Percentiles rank a stretch among this genome's conserved stretches.
Conservation (phyloP, 768 basidiomycete genomes). For the Serendipita sp. region DNA sequence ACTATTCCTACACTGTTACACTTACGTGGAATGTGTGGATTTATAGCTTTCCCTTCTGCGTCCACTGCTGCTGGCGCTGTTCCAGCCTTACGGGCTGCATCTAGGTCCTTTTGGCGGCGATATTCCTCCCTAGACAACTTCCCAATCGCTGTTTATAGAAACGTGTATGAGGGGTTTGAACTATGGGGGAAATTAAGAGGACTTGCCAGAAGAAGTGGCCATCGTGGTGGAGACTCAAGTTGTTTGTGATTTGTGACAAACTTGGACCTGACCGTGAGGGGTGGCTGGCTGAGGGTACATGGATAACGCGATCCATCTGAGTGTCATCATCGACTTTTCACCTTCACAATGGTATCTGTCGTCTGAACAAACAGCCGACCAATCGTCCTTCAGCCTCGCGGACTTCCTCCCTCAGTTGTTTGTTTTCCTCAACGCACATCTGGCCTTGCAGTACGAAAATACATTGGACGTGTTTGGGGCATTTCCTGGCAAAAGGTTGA, state of each 20-base stretch:
- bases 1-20: conserved; percentile 8
- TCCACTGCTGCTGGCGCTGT: conserved; percentile 93
- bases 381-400: conserved; percentile 42
- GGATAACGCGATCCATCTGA: conserved; percentile 47
- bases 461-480: conserved; percentile 85
- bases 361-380: conserved; percentile 26
- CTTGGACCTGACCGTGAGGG: not conserved
- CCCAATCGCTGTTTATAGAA: conserved; percentile 28
- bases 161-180: not conserved
- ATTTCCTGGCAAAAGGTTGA: conserved; percentile 63
- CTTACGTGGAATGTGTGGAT: conserved; percentile 96
- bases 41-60: conserved; percentile 88
- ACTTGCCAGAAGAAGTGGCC: not conserved
- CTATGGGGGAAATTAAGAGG: not conserved
- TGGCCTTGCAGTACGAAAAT: conserved; percentile 84
- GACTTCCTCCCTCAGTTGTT: conserved; percentile 72
- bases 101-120: conserved; percentile 87
- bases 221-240: not conserved
- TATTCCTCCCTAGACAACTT: conserved; percentile 92
- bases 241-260: not conserved
- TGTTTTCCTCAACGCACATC: conserved; percentile 82
- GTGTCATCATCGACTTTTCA: conserved; percentile 72
- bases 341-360: conserved; percentile 76
- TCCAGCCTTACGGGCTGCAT: conserved; percentile 95
- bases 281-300: conserved; percentile 15